These are phyloP conservation scores for Casuarina cunninghamiana DNA, from an alignment of 306 rosid species.

Conservation along the genomic window DNA sequence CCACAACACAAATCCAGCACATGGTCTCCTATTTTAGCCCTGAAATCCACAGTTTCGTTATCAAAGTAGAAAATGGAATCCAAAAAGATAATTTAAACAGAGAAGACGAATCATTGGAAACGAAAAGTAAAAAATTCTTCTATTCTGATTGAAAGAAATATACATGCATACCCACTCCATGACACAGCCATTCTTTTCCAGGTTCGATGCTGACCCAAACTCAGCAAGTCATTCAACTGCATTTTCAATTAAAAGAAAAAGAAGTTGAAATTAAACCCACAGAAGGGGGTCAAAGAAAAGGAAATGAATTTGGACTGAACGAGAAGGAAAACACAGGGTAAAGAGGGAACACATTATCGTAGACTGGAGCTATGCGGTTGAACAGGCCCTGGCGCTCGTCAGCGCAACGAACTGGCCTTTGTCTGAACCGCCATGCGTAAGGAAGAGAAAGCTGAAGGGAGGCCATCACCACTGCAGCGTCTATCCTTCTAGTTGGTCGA, in stretches of 20 bases:
- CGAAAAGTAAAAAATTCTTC: background rate
- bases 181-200: constrained; percentile 95
- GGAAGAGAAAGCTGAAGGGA: constrained; percentile 32
- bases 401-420: constrained; percentile 39
- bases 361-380: constrained; percentile 85
- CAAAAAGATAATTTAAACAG: background rate
- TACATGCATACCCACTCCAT: constrained; percentile 57
- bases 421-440: constrained; percentile 34
- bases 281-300: background rate
- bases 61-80: constrained; percentile 4
- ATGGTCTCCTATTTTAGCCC: constrained; percentile 64
- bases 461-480: constrained; percentile 4
- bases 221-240: constrained; percentile 75
- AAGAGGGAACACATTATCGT: constrained; percentile 57
- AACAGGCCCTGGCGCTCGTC: constrained; percentile 64
- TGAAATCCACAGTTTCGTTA: constrained; percentile 30
- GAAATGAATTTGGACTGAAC: background rate
- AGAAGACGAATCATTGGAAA: background rate
- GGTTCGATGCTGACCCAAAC: constrained; percentile 85
- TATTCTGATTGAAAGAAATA: background rate
- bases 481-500: background rate
- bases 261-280: background rate
- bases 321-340: background rate
- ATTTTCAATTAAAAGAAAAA: background rate
- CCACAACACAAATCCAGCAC: constrained; percentile 96